Evolutionary conservation across 805 yeast species (phyloP).

Genomic region (Yamadazyma olivae): DNA sequence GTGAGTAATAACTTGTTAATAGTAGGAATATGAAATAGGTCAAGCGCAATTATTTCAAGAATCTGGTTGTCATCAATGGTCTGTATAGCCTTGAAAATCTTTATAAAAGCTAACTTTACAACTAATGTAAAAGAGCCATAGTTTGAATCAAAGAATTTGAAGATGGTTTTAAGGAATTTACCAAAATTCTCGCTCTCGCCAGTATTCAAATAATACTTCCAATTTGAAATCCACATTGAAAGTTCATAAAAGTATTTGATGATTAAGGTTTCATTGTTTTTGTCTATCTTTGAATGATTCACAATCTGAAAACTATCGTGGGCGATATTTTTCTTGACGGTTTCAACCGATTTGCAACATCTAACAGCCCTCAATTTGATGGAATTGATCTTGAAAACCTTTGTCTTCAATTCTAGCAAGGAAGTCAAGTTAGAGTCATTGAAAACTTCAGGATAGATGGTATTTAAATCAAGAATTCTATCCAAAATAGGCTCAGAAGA

Average conservation of each 20-base stretch:
- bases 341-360: background rate
- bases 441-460: slow-evolving; percentile 2
- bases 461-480: background rate
- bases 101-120: slow-evolving; percentile 3
- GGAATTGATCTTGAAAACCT: background rate
- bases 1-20: slow-evolving; percentile 39
- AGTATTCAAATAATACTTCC: background rate
- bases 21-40: slow-evolving; percentile 26
- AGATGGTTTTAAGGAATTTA: background rate
- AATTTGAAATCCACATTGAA: background rate
- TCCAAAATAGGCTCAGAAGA: background rate
- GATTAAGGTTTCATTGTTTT: slow-evolving; percentile 1
- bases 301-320: background rate
- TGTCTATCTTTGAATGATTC: background rate
- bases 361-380: background rate
- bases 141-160: slow-evolving; percentile 2
- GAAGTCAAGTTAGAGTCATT: background rate
- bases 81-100: background rate
- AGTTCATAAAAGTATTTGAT: slow-evolving; percentile 2
- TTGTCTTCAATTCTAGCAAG: background rate
- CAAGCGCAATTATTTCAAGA: background rate
- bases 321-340: background rate
- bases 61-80: background rate
- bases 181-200: background rate
- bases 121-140: background rate